These are phyloP conservation scores for Trypanosoma boissoni DNA, from an alignment of 208 protist genomes.

Conservation along the genomic window DNA sequence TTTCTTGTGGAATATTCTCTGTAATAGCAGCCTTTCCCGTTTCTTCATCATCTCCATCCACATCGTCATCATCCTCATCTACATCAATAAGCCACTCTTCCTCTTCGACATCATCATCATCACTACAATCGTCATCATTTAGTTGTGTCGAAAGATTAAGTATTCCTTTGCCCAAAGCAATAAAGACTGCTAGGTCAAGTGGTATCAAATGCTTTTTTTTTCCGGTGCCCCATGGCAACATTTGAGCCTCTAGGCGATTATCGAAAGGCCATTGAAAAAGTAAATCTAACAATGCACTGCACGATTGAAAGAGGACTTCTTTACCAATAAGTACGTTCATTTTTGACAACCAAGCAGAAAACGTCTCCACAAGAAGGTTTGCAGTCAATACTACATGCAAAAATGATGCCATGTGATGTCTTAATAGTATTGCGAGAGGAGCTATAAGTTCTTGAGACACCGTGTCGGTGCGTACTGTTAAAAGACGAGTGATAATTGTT, in stretches of 20 bases:
- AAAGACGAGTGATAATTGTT: conserved; percentile 38
- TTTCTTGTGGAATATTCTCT: not conserved
- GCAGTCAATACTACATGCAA: conserved; percentile 30
- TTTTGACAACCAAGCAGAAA: conserved; percentile 47
- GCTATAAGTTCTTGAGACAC: conserved; percentile 49
- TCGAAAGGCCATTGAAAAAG: conserved; percentile 25
- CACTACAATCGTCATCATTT: not conserved
- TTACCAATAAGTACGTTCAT: conserved; percentile 30
- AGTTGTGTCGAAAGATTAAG: conserved; percentile 15
- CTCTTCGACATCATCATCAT: conserved; percentile 6
- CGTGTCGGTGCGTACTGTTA: conserved; percentile 36
- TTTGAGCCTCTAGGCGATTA: conserved; percentile 1
- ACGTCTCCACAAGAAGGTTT: conserved; percentile 30
- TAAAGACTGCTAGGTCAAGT: conserved; percentile 30
- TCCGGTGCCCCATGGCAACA: conserved; percentile 3
- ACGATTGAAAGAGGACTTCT: conserved; percentile 27
- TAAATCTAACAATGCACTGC: conserved; percentile 39
- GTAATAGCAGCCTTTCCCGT: conserved; percentile 11
- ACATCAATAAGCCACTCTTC: not conserved
- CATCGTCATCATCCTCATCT: conserved; percentile 23
- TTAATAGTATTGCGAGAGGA: conserved; percentile 51
- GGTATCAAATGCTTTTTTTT: conserved; percentile 7
- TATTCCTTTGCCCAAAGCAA: conserved; percentile 29
- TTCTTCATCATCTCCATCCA: conserved; percentile 14
- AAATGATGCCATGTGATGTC: conserved; percentile 38